Evolutionary conservation across 352 stramenopile genomes (phyloP), one percentile per base, ranked within the genome.

Genomic region (Globisporangium mamillatum): DNA sequence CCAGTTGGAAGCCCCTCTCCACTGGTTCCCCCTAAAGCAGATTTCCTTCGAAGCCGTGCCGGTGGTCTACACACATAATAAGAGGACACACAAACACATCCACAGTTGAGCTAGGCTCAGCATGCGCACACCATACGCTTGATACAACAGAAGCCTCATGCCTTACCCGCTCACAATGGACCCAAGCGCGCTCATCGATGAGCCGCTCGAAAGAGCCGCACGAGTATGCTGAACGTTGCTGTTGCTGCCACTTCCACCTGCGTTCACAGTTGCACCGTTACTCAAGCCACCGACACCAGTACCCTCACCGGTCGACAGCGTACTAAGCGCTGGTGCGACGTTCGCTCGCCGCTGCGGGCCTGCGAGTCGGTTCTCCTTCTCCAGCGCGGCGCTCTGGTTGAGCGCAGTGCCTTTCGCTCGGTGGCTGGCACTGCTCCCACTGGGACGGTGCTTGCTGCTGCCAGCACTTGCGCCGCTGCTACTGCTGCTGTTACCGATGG

Each of bases 351-450:
- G 61, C 53, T 44, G 34, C 3, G 53, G 52, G 7, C 61, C 67
- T 20, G 44, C 29, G 41, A 38, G n/a, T 6, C 66, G 64, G 55
- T 84, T 87, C 64, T 87, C 77, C 67, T 87, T 82, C 50, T 68
- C 70, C 14, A 68, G 53, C 12, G 54, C 52, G 10, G 67, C 52
- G 34, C 16, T 68, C 20, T 29, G 48, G 50, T 66, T 70, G 48
- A 70, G 52, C 25, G 34, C 27, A 24, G 38, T 7, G n/a, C 56
- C 25, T 44, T 64, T 64, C 24, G 25, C 25, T 12, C 46, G 60
- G 16, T 57, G 24, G 1, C 41, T 29, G 27, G 8, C 32, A 18
- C 44, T 46, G 18, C 53, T 14, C 10, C 36, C 58, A 14, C 38
- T 63, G 20, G 50, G 38, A 12, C 32, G 48, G 55, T 24, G 46